These are phyloP conservation scores for Eremothecium gossypii DNA, from an alignment of 1,139 yeast species.

Conservation along the genomic window DNA sequence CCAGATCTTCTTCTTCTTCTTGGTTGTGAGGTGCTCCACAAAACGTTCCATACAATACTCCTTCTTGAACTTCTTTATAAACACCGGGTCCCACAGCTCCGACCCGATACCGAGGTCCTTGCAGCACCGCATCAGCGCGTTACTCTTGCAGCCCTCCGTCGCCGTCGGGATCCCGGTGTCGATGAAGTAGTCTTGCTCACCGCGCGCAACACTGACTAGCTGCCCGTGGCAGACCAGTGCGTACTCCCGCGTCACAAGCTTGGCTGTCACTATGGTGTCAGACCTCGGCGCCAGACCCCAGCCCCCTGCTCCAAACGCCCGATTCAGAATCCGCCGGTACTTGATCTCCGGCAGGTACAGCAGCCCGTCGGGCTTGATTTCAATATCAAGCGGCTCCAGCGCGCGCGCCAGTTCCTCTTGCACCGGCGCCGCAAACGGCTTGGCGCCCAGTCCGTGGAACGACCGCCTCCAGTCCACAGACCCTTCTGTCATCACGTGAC, in stretches of 20 bases:
- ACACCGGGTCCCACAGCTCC: slow-evolving; percentile 93
- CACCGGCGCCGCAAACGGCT: slow-evolving; percentile 56
- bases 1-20: slow-evolving; percentile 87
- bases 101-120: slow-evolving; percentile 95
- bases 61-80: slow-evolving; percentile 71
- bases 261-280: slow-evolving; percentile 62
- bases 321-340: slow-evolving; percentile 77
- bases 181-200: slow-evolving; percentile 88
- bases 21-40: slow-evolving; percentile 74
- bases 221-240: slow-evolving; percentile 83
- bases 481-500: neutral
- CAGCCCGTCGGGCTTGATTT: slow-evolving; percentile 91
- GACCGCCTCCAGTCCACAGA: slow-evolving; percentile 60
- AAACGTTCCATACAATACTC: slow-evolving; percentile 72
- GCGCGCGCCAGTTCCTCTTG: slow-evolving; percentile 53
- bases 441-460: slow-evolving; percentile 72
- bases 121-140: slow-evolving; percentile 96
- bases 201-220: slow-evolving; percentile 84
- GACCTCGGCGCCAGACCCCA: slow-evolving; percentile 98
- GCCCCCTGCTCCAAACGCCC: slow-evolving; percentile 96
- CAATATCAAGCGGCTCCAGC: slow-evolving; percentile 62
- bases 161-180: slow-evolving; percentile 90
- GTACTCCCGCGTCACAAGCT: slow-evolving; percentile 73
- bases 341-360: slow-evolving; percentile 89
- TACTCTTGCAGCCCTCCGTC: slow-evolving; percentile 92